Conservation (phyloP, 2,329 filamentous ascomycete genomes). For the Colletotrichum somersetense region DNA sequence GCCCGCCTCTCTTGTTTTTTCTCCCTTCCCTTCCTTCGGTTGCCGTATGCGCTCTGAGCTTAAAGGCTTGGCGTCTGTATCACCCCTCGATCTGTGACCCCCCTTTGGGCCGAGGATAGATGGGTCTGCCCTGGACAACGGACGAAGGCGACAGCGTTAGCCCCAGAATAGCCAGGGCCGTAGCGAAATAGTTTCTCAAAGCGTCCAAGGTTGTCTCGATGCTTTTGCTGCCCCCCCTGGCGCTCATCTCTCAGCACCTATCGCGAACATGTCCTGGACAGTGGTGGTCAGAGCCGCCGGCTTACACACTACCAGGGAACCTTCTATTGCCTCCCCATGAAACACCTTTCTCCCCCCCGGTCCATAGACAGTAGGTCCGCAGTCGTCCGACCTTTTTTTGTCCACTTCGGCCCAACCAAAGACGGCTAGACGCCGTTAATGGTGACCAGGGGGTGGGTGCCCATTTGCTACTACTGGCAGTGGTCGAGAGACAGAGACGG, state of each 20-base stretch:
- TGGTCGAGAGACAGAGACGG: not conserved
- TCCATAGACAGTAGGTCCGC: constrained; percentile 8
- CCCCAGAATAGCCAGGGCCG: constrained; percentile 12
- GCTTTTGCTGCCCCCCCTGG: not conserved
- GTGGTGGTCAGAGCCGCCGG: constrained; percentile 14
- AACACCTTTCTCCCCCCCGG: constrained; percentile 32
- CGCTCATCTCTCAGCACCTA: not conserved
- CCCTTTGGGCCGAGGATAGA: constrained; percentile 25
- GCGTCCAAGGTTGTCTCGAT: constrained; percentile 7
- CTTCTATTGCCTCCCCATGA: constrained; percentile 32
- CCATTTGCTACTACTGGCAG: constrained; percentile 34
- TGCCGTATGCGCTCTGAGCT: constrained; percentile 24
- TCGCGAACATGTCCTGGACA: constrained; percentile 14
- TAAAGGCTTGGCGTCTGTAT: constrained; percentile 37
- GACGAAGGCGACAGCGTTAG: constrained; percentile 23
- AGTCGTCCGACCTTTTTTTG: constrained; percentile 37
- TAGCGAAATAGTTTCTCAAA: constrained; percentile 7
- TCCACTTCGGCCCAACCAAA: constrained; percentile 36
- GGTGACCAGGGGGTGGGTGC: not conserved
- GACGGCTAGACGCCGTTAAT: constrained; percentile 38
- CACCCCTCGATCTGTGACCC: constrained; percentile 36
- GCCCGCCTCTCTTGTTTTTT: not conserved
- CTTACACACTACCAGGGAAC: constrained; percentile 27
- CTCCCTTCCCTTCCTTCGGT: not conserved
- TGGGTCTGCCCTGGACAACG: constrained; percentile 23